phyloP scores from a whole-genome alignment of 2,329 filamentous ascomycete genomes.

The Fusarium equiseti region DNA sequence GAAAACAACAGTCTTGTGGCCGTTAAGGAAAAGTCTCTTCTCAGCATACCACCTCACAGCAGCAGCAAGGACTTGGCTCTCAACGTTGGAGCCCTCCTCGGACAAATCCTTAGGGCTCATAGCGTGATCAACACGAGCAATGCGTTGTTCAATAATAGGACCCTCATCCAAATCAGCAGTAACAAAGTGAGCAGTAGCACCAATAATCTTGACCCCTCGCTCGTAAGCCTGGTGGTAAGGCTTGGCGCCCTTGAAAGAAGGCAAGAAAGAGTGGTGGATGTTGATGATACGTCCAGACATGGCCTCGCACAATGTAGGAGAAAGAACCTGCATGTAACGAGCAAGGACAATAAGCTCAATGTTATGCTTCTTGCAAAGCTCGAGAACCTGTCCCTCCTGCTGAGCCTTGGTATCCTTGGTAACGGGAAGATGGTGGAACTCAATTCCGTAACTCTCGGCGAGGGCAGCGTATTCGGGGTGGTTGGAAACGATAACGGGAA shows the following conservation, averaged over 20 bases:
- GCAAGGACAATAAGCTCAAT: slow-evolving; percentile 86
- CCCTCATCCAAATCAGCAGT: slow-evolving; percentile 88
- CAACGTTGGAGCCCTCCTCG: slow-evolving; percentile 84
- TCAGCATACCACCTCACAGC: slow-evolving; percentile 89
- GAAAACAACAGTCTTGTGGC: slow-evolving; percentile 84
- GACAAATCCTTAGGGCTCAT: slow-evolving; percentile 82
- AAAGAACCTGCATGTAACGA: slow-evolving; percentile 89
- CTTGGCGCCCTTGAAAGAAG: slow-evolving; percentile 88
- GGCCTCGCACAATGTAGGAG: slow-evolving; percentile 77
- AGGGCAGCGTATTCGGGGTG: slow-evolving; percentile 79
- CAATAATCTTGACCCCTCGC: slow-evolving; percentile 88
- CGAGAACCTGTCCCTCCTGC: slow-evolving; percentile 79
- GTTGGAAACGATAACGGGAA: slow-evolving; percentile 85
- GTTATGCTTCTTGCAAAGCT: slow-evolving; percentile 74
- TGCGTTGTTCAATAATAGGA: slow-evolving; percentile 88
- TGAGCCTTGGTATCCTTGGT: slow-evolving; percentile 80
- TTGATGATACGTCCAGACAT: slow-evolving; percentile 93
- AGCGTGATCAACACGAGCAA: slow-evolving; percentile 80
- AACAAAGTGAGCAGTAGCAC: slow-evolving; percentile 87
- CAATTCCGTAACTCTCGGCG: slow-evolving; percentile 79
- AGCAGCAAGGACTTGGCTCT: slow-evolving; percentile 83
- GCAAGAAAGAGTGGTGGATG: slow-evolving; percentile 90
- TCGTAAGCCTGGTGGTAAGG: slow-evolving; percentile 91
- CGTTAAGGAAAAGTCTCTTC: slow-evolving; percentile 81
- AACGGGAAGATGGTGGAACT: slow-evolving; percentile 85